phyloP scores from a whole-genome alignment of 352 stramenopile species.

The Pythium phragmiticola region DNA sequence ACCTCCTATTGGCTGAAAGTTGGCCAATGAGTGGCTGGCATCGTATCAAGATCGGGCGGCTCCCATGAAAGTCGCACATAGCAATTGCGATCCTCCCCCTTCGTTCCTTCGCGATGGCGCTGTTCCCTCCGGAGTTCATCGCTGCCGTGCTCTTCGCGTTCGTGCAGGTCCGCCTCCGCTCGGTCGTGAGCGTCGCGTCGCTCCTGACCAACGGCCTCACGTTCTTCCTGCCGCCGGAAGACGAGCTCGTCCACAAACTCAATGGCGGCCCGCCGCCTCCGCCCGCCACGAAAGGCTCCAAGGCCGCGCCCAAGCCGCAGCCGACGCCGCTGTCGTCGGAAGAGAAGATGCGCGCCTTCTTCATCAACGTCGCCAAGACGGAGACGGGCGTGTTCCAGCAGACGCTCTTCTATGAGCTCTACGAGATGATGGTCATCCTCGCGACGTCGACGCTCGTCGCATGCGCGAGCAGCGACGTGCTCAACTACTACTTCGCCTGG shows the following conservation, averaged over 20 bases:
- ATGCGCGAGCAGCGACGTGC: conserved; percentile 41
- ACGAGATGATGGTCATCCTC: conserved; percentile 79
- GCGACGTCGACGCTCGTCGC: conserved; percentile 51
- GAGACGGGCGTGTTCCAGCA: conserved; percentile 63
- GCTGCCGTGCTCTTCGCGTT: conserved; percentile 64
- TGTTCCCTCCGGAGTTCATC: conserved; percentile 79
- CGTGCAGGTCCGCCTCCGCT: conserved; percentile 66
- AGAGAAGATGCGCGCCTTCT: conserved; percentile 73
- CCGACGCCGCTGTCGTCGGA: conserved; percentile 42
- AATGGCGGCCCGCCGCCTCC: conserved; percentile 37
- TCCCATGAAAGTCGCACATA: conserved; percentile 1
- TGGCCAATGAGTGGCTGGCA: background rate
- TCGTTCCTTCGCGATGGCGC: conserved; percentile 37
- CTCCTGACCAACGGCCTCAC: conserved; percentile 58
- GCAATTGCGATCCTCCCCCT: background rate
- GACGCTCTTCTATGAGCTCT: conserved; percentile 81
- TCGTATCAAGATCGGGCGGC: background rate
- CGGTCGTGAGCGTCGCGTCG: conserved; percentile 55
- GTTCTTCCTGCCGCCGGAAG: conserved; percentile 76
- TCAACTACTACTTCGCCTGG: conserved; percentile 33
- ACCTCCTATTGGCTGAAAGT: background rate
- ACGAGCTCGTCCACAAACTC: conserved; percentile 67
- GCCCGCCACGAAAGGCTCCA: conserved; percentile 1
- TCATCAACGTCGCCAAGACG: conserved; percentile 67
- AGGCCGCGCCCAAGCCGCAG: conserved; percentile 17